Evolutionary conservation across 2,329 filamentous ascomycete genomes (phyloP).

Genomic region (Leptographium procerum): DNA sequence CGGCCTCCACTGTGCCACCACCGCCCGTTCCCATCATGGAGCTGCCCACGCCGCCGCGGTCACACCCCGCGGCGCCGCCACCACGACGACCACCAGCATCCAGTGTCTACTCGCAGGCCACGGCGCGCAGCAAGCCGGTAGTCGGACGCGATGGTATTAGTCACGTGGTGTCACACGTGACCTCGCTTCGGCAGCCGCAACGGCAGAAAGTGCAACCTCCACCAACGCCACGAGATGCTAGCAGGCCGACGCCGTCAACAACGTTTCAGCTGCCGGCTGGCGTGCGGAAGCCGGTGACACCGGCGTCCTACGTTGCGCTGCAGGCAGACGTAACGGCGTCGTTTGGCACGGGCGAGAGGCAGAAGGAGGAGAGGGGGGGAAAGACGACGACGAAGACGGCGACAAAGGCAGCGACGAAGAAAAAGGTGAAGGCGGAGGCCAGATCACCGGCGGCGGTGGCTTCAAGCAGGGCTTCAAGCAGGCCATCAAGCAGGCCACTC

Average conservation of each 20-base stretch:
- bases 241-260: neutral
- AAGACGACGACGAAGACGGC: no score
- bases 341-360: neutral
- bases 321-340: neutral
- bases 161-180: neutral
- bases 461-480: no score
- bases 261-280: neutral
- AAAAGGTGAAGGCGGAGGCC: no score
- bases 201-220: no score
- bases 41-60: neutral
- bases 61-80: neutral
- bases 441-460: neutral
- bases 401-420: no score
- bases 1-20: neutral
- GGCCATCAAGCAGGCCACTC: neutral
- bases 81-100: neutral
- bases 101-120: slow-evolving; percentile 1
- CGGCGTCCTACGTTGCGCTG: slow-evolving; percentile 6
- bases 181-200: no score
- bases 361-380: no score
- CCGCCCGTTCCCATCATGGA: neutral
- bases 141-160: no score
- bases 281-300: neutral
- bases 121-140: neutral
- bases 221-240: neutral